Conservation (phyloP, 805 yeast species). For the Tetrapisispora iriomotensis region DNA sequence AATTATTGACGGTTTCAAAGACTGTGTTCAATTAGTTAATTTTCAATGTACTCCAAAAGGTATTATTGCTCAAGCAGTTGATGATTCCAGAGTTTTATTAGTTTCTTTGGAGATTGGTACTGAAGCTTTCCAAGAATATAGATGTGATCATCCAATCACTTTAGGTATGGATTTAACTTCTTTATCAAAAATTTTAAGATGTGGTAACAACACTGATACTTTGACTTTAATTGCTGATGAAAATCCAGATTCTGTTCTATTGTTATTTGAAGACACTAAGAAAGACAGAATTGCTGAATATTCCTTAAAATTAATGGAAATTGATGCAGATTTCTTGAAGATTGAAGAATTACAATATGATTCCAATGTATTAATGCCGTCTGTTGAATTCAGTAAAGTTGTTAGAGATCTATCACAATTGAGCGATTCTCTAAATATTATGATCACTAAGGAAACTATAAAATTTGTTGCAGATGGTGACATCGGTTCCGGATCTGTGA, state of each 20-base stretch:
- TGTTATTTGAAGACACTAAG: constrained; percentile 84
- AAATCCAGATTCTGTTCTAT: constrained; percentile 63
- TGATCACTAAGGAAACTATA: constrained; percentile 86
- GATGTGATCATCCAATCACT: constrained; percentile 91
- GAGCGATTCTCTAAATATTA: constrained; percentile 77
- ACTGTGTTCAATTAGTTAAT: constrained; percentile 89
- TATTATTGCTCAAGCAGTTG: constrained; percentile 93
- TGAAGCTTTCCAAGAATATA: constrained; percentile 80
- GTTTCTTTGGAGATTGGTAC: constrained; percentile 82
- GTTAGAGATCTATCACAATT: constrained; percentile 80
- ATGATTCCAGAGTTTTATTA: constrained; percentile 88
- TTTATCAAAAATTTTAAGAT: constrained; percentile 77
- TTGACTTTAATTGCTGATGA: constrained; percentile 87
- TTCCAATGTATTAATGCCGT: constrained; percentile 77
- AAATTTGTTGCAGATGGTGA: constrained; percentile 88
- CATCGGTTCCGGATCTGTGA: constrained; percentile 77
- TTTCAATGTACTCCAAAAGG: constrained; percentile 95
- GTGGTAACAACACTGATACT: constrained; percentile 85
- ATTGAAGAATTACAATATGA: constrained; percentile 92
- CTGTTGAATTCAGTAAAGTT: constrained; percentile 78
- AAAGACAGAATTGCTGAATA: constrained; percentile 90
- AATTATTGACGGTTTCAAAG: constrained; percentile 88
- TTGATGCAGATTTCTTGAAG: constrained; percentile 87
- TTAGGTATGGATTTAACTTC: constrained; percentile 85
- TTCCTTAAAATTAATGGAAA: constrained; percentile 86